These are phyloP conservation scores for Psilocybe mexicana DNA, from an alignment of 1,284 basidiomycete genomes.

Conservation along the genomic window DNA sequence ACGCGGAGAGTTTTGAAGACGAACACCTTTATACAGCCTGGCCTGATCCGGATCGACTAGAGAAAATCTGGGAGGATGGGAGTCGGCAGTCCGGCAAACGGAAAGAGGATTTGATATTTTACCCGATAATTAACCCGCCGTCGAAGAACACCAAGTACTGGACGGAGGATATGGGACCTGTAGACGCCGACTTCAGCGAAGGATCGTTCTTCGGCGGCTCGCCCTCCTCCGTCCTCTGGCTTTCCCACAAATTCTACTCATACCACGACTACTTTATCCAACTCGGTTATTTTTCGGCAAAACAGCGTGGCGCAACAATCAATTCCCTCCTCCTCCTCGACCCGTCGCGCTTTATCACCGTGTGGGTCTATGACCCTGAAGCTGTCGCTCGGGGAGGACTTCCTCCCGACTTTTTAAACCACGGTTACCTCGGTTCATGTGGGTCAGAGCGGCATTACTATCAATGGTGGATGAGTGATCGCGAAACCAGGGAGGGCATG, in stretches of 20 bases:
- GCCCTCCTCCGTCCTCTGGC: conserved; percentile 43
- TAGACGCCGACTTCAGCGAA: conserved; percentile 49
- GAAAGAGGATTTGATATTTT: conserved; percentile 43
- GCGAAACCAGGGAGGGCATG: conserved; percentile 32
- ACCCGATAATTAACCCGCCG: conserved; percentile 41
- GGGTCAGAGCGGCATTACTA: conserved; percentile 47
- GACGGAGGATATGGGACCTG: conserved; percentile 47
- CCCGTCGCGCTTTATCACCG: conserved; percentile 44
- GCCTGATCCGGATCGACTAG: conserved; percentile 44
- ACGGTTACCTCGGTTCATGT: conserved; percentile 33
- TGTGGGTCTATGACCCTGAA: conserved; percentile 32
- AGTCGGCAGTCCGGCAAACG: conserved; percentile 18
- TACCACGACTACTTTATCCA: conserved; percentile 50
- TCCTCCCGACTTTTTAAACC: conserved; percentile 7
- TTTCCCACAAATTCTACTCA: conserved; percentile 42
- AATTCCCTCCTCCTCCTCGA: conserved; percentile 50
- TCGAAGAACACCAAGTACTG: conserved; percentile 33
- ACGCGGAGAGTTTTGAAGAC: conserved; percentile 48
- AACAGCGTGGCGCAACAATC: conserved; percentile 17
- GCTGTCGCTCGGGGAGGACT: conserved; percentile 18
- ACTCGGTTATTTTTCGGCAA: conserved; percentile 40
- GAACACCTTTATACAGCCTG: conserved; percentile 42
- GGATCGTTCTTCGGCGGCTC: conserved; percentile 56
- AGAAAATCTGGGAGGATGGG: conserved; percentile 41
- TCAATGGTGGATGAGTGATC: conserved; percentile 44